phyloP scores from a whole-genome alignment of 176 grass and related monocot genomes.

The Hsuehochloa calcarea region DNA sequence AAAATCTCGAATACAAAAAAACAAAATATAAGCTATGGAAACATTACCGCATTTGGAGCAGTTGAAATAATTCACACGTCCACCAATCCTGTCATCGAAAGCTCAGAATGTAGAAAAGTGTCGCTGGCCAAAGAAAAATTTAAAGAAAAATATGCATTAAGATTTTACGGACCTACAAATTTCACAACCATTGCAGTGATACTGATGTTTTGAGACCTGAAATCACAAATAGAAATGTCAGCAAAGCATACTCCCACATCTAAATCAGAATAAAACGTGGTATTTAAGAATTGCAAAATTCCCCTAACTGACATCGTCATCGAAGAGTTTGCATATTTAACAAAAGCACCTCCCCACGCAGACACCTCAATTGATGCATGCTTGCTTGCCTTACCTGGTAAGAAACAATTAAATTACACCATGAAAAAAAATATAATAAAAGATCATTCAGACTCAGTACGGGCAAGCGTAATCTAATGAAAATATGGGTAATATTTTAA shows the following conservation, averaged over 20 bases:
- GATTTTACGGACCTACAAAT: constrained; percentile 60
- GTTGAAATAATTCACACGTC: constrained; percentile 80
- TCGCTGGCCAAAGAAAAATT: not conserved
- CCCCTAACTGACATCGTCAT: too few species aligned
- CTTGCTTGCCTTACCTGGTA: not conserved
- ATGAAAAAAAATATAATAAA: not conserved
- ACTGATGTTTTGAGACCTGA: constrained; percentile 86
- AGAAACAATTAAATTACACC: not conserved
- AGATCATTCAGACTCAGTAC: too few species aligned
- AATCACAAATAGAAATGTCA: constrained; percentile 25
- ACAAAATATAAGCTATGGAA: too few species aligned
- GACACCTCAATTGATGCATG: not conserved
- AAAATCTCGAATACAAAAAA: too few species aligned
- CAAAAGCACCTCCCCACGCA: too few species aligned
- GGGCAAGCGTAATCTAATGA: too few species aligned
- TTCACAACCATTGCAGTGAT: constrained; percentile 51
- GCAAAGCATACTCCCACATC: not conserved
- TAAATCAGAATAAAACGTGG: not conserved
- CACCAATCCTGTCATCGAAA: constrained; percentile 63
- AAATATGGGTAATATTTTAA: too few species aligned
- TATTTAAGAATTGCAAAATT: too few species aligned
- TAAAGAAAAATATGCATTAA: too few species aligned
- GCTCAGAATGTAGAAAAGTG: not conserved
- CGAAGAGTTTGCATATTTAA: too few species aligned
- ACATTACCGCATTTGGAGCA: constrained; percentile 80